Base-by-base conservation (phyloP, 2,329 filamentous ascomycete species). In the Talaromyces islandicus region DNA sequence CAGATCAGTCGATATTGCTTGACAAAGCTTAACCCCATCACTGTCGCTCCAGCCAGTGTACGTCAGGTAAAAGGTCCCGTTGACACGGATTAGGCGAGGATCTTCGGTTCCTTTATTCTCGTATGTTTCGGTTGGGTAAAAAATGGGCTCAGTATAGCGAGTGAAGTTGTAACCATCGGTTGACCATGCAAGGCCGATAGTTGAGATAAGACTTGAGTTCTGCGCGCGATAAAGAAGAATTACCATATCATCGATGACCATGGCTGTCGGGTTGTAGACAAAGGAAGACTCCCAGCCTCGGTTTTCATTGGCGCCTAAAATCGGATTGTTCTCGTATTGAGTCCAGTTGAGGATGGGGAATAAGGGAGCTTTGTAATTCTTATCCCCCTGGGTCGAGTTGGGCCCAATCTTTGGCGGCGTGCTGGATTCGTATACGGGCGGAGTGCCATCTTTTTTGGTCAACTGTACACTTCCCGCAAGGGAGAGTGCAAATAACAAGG, bases 221-320 rank as follows among this genome's bases (percentile, higher is more conserved):
- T 75, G 73, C 3, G 73, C 73, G 9, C 72, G 70, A 64, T 75
- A 75, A 4, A 75, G 65, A 17, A 76, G 64, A 58, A 69, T 73
- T 38, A 75, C 56, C 38, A 57, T 66, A 19, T 64, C 64, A 56
- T 67, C 63, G 25, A 68, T 55, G 4, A 67, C 66, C 24, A 67
- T 64, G 2, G 66, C 66, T 17, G 64, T 63, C 11, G 66, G 61
- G 53, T 67, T 67, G 59, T 66, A 67, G 17, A 67, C 57, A 52
- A 64, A 66, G 6, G 64, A 60, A 1, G 66, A 64, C 50, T 67
- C 66, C 54, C 61, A 67, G 24, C 62, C 55, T 35, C 63, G 57
- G 14, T 32, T 46, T 1, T 60, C 60, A 55, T 67, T 66, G 12
- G 66, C 61, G 17, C 21, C 61, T 52, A 65, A 24, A 24, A 74